Percentiles rank a stretch among this genome's conserved stretches.
Evolutionary conservation across 2,329 filamentous ascomycete species (phyloP).

Genomic region (Pseudopyricularia cyperi): DNA sequence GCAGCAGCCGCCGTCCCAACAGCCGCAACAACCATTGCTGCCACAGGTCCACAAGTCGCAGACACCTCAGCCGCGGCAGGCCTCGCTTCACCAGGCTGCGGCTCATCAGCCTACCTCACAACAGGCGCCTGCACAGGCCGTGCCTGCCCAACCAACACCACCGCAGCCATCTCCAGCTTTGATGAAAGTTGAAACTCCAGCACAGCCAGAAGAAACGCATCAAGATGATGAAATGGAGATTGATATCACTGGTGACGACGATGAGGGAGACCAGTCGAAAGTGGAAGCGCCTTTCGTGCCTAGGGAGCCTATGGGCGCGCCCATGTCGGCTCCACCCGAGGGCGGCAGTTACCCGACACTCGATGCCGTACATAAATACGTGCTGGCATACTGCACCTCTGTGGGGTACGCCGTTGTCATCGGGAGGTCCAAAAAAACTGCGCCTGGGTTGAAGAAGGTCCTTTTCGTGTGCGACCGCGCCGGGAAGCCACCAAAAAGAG

Average conservation of each 20-base stretch:
- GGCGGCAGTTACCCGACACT: constrained; percentile 51
- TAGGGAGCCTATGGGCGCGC: constrained; percentile 39
- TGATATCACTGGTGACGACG: constrained; percentile 18
- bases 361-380: constrained; percentile 51
- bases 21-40: constrained; percentile 18
- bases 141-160: constrained; percentile 5
- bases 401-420: constrained; percentile 58
- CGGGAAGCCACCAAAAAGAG: constrained; percentile 46
- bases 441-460: constrained; percentile 54
- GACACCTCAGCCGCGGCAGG: constrained; percentile 14
- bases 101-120: constrained; percentile 4
- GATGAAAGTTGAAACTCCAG: constrained; percentile 11
- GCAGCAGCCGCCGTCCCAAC: constrained; percentile 18
- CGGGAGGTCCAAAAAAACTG: constrained; percentile 54
- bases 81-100: constrained; percentile 4
- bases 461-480: constrained; percentile 54
- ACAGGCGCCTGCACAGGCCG: constrained; percentile 11
- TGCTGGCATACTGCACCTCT: constrained; percentile 51
- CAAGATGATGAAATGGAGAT: constrained; percentile 39
- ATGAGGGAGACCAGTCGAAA: constrained; percentile 31
- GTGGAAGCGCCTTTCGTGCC: constrained; percentile 37
- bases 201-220: constrained; percentile 18
- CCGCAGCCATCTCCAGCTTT: constrained; percentile 9
- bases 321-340: constrained; percentile 51
- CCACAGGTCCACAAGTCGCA: constrained; percentile 13